These are phyloP conservation scores for Kockovaella imperatae DNA, from an alignment of 768 basidiomycete species.

Conservation along the genomic window DNA sequence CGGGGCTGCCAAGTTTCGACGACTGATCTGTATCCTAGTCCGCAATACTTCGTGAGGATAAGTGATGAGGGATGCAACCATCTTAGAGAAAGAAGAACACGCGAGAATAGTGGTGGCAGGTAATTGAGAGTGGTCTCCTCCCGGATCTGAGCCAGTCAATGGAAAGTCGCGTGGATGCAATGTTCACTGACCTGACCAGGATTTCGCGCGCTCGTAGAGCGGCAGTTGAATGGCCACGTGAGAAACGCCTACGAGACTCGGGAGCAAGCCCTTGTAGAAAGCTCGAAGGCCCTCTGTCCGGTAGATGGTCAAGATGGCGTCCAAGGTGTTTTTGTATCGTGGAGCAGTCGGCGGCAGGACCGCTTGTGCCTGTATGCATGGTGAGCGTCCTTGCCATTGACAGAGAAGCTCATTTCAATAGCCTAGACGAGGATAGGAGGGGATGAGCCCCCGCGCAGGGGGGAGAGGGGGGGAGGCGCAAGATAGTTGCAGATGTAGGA, in stretches of 20 bases:
- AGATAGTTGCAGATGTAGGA: too few relatives aligned
- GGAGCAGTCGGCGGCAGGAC: conserved; percentile 53
- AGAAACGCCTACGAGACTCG: conserved; percentile 82
- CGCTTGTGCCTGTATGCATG: conserved; percentile 63
- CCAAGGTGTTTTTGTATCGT: conserved; percentile 78
- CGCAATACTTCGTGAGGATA: conserved; percentile 98
- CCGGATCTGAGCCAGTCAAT: background rate
- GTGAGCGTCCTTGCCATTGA: background rate
- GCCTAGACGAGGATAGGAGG: background rate
- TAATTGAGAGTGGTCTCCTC: conserved; percentile 46
- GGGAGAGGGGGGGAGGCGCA: too few relatives aligned
- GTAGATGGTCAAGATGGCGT: conserved; percentile 84
- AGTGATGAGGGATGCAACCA: conserved; percentile 88
- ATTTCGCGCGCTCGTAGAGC: conserved; percentile 85
- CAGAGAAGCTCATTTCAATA: background rate
- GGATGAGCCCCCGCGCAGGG: background rate
- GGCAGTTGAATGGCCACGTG: conserved; percentile 99
- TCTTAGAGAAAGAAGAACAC: conserved; percentile 89
- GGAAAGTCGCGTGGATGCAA: background rate
- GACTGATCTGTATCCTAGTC: conserved; percentile 94
- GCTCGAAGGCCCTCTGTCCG: conserved; percentile 74
- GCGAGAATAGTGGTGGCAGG: conserved; percentile 62
- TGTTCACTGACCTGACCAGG: conserved; percentile 66
- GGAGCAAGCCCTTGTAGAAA: conserved; percentile 89
- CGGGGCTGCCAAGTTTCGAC: conserved; percentile 27